Evolutionary conservation across 805 yeast genomes (phyloP).

Genomic region (Sungouiozyma intestinalis): DNA sequence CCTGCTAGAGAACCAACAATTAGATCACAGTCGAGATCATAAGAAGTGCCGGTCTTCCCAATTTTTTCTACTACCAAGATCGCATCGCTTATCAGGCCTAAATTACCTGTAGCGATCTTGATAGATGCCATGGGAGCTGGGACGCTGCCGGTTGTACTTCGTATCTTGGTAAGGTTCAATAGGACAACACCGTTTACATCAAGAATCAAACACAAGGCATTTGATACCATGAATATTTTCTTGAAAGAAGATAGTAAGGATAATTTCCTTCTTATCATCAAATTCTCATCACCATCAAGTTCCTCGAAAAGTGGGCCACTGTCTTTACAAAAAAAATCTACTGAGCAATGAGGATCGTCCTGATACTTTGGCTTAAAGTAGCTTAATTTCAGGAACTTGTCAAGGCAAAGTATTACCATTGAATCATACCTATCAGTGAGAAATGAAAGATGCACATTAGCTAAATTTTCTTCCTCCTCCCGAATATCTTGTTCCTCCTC

Average conservation of each 20-base stretch:
- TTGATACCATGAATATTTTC: constrained; percentile 18
- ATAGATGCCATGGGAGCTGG: constrained; percentile 6
- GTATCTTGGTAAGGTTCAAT: constrained; percentile 10
- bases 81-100: constrained; percentile 20
- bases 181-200: constrained; percentile 19
- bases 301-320: background rate
- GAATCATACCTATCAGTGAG: constrained; percentile 17
- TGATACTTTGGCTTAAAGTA: constrained; percentile 18
- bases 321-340: constrained; percentile 9
- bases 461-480: constrained; percentile 1
- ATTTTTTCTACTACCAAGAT: constrained; percentile 8
- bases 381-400: constrained; percentile 10
- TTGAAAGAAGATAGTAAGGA: constrained; percentile 13
- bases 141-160: constrained; percentile 5
- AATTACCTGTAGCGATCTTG: constrained; percentile 12
- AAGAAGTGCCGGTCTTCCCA: constrained; percentile 1
- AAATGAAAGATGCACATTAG: constrained; percentile 7
- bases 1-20: constrained; percentile 14
- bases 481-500: constrained; percentile 1
- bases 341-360: constrained; percentile 12
- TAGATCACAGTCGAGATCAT: constrained; percentile 9
- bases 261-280: background rate
- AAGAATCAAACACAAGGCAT: constrained; percentile 13
- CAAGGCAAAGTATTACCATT: constrained; percentile 19
- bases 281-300: background rate